Conservation (phyloP, 495 filamentous ascomycete genomes). For the Xeromyces bisporus region DNA sequence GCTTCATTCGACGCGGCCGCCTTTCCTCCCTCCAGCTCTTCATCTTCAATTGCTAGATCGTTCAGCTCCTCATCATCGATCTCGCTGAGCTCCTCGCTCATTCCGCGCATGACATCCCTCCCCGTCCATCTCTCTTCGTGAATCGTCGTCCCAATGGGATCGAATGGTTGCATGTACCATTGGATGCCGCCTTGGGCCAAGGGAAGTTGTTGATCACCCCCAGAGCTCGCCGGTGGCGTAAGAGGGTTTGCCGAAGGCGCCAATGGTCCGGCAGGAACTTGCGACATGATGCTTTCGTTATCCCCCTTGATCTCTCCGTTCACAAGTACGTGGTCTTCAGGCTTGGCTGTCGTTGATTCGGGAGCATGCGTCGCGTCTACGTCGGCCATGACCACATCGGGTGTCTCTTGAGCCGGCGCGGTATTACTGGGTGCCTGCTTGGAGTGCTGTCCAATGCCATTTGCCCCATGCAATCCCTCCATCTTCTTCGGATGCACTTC, state of each 20-base stretch:
- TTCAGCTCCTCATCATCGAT: slow-evolving; percentile 74
- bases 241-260: slow-evolving; percentile 12
- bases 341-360: slow-evolving; percentile 1
- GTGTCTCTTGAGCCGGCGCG: neutral
- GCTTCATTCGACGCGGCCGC: slow-evolving; percentile 4
- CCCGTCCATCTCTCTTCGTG: slow-evolving; percentile 66
- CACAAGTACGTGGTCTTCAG: slow-evolving; percentile 4
- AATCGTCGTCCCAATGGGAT: slow-evolving; percentile 58
- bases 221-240: slow-evolving; percentile 30
- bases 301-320: slow-evolving; percentile 9
- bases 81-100: slow-evolving; percentile 77
- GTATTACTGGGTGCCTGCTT: neutral
- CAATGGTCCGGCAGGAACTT: slow-evolving; percentile 16
- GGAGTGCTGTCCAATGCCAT: neutral
- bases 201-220: slow-evolving; percentile 35
- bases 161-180: slow-evolving; percentile 77
- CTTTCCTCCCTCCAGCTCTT: slow-evolving; percentile 17
- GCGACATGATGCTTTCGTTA: slow-evolving; percentile 22
- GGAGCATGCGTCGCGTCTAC: slow-evolving; percentile 1
- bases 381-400: neutral
- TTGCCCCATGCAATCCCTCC: no score
- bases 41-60: slow-evolving; percentile 38
- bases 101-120: slow-evolving; percentile 52
- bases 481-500: neutral
- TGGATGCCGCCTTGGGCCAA: slow-evolving; percentile 60